Conservation (phyloP, 768 basidiomycete genomes). For the Collybiopsis confluens region DNA sequence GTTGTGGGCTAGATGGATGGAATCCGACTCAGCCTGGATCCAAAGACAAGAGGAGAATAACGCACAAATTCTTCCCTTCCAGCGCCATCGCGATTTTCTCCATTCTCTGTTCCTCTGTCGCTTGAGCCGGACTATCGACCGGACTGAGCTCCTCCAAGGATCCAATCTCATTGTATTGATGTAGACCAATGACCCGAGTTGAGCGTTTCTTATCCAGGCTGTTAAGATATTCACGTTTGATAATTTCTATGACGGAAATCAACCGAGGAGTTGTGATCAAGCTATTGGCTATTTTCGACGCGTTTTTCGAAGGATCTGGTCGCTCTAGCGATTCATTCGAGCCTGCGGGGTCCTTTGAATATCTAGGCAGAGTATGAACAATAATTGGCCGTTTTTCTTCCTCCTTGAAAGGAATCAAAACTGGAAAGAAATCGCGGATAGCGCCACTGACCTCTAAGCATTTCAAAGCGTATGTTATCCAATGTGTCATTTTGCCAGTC, state of each 20-base stretch:
- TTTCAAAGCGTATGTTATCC: slow-evolving; percentile 49
- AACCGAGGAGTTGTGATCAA: slow-evolving; percentile 53
- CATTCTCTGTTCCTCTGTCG: slow-evolving; percentile 27
- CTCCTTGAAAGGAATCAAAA: slow-evolving; percentile 27
- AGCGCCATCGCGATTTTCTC: slow-evolving; percentile 39
- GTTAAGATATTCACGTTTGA: slow-evolving; percentile 76
- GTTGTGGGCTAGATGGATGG: slow-evolving; percentile 42
- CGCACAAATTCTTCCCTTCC: slow-evolving; percentile 41
- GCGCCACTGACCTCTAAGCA: slow-evolving; percentile 45
- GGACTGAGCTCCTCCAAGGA: slow-evolving; percentile 42
- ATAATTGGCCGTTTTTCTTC: slow-evolving; percentile 45
- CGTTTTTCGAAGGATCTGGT: slow-evolving; percentile 10
- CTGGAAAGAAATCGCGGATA: background rate
- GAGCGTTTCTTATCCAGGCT: slow-evolving; percentile 37
- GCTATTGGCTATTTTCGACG: slow-evolving; percentile 29
- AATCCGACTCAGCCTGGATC: background rate
- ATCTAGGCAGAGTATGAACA: slow-evolving; percentile 59
- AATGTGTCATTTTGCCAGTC: slow-evolving; percentile 50
- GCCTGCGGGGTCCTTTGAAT: slow-evolving; percentile 2
- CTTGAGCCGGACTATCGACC: slow-evolving; percentile 10
- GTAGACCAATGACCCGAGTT: slow-evolving; percentile 47
- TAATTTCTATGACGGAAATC: slow-evolving; percentile 76
- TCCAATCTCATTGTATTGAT: slow-evolving; percentile 76
- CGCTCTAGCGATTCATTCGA: slow-evolving; percentile 4
- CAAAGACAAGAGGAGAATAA: background rate